Evolutionary conservation across 805 yeast genomes (phyloP).

Genomic region (Starmerella cellae): DNA sequence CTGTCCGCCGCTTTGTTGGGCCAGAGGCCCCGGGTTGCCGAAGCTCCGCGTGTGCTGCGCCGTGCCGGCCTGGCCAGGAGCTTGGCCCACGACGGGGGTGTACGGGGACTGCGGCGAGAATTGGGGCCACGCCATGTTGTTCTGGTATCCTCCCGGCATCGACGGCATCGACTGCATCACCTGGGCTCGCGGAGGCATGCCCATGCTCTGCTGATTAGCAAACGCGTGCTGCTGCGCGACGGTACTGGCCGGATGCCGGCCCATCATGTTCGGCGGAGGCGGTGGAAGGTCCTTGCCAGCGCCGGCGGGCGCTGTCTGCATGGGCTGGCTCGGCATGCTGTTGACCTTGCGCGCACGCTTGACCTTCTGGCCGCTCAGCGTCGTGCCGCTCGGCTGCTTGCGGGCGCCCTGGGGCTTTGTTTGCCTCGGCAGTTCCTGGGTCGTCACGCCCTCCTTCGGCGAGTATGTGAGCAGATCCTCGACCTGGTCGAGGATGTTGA

Average conservation of each 20-base stretch:
- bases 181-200: conserved; percentile 13
- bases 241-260: background rate
- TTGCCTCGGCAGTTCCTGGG: conserved; percentile 33
- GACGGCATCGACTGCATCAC: conserved; percentile 18
- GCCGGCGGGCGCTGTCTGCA: conserved; percentile 4
- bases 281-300: background rate
- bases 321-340: conserved; percentile 4
- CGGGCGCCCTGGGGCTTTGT: conserved; percentile 43
- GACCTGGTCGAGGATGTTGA: conserved; percentile 49
- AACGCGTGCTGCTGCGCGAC: background rate
- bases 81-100: background rate
- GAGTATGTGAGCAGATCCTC: conserved; percentile 53
- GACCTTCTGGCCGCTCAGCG: background rate
- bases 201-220: background rate
- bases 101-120: conserved; percentile 12
- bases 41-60: too few relatives aligned
- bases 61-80: background rate
- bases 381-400: conserved; percentile 18
- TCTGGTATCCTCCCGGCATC: background rate
- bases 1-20: background rate
- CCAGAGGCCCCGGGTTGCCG: background rate
- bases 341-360: conserved; percentile 17
- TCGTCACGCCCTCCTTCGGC: conserved; percentile 23
- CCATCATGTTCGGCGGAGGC: background rate
- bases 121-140: conserved; percentile 5